These are phyloP conservation scores for Xylaria acuta DNA, from an alignment of 495 filamentous ascomycete species.

Conservation along the genomic window DNA sequence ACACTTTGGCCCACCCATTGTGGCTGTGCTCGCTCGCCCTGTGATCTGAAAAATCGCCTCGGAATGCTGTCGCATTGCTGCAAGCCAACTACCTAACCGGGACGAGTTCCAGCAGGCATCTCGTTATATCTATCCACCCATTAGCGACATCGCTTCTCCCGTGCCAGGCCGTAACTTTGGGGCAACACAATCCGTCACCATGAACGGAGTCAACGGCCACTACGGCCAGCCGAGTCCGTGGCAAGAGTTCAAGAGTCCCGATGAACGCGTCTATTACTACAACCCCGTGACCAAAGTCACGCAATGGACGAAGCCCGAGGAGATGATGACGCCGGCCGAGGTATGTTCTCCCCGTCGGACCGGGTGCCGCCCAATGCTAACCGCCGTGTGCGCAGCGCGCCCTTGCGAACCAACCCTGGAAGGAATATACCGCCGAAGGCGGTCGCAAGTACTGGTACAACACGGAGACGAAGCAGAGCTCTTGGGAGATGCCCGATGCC, in stretches of 20 bases:
- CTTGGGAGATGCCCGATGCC: conserved; percentile 91
- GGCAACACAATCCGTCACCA: conserved; percentile 42
- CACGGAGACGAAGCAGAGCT: conserved; percentile 86
- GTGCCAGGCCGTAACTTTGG: neutral
- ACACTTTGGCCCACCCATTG: neutral
- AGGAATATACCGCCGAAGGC: conserved; percentile 84
- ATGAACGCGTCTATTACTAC: conserved; percentile 93
- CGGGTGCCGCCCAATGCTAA: conserved; percentile 12
- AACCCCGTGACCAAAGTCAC: conserved; percentile 85
- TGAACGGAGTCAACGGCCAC: conserved; percentile 66
- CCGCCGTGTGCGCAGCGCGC: conserved; percentile 64
- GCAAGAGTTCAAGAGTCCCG: conserved; percentile 82
- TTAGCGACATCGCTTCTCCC: neutral
- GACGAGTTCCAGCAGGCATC: neutral
- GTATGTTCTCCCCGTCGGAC: conserved; percentile 54
- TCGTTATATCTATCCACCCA: neutral
- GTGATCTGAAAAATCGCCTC: conserved; percentile 16
- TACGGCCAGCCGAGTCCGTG: conserved; percentile 66
- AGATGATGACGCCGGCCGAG: conserved; percentile 86
- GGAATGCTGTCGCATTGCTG: conserved; percentile 17
- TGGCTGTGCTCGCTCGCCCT: neutral
- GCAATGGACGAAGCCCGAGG: conserved; percentile 92
- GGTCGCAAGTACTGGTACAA: conserved; percentile 96
- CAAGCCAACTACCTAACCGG: neutral
- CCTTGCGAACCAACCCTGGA: conserved; percentile 85